A percentile compares a stretch with the other conserved stretches of the same genome.
Evolutionary conservation across 768 basidiomycete species (phyloP).

Genomic region (Xanthoconium stramineum): DNA sequence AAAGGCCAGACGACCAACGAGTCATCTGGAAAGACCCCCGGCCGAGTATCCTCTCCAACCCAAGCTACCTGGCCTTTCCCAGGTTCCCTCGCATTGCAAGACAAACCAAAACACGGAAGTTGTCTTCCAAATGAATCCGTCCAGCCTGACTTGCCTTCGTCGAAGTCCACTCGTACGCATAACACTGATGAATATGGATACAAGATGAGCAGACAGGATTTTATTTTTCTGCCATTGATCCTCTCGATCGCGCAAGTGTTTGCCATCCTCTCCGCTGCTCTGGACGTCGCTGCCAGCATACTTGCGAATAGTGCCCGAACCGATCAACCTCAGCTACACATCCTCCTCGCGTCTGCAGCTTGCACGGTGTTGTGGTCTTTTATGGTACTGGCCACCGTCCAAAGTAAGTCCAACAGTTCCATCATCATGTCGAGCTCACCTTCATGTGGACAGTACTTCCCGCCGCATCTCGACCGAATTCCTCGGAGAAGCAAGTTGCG

Average conservation of each 20-base stretch:
- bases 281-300: conserved; percentile 17
- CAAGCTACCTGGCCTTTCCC: conserved; percentile 33
- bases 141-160: conserved; percentile 1
- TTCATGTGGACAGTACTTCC: conserved; percentile 20
- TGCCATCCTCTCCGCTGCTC: conserved; percentile 22
- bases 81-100: conserved; percentile 24
- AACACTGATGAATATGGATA: neutral
- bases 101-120: neutral
- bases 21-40: conserved; percentile 1
- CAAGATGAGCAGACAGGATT: neutral
- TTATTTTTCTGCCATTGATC: conserved; percentile 6
- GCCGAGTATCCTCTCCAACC: conserved; percentile 30
- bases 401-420: conserved; percentile 18
- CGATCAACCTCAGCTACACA: neutral
- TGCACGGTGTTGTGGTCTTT: conserved; percentile 27
- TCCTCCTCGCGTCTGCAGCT: conserved; percentile 19
- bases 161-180: neutral
- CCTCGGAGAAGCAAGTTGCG: conserved; percentile 8
- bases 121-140: neutral
- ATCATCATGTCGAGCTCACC: neutral
- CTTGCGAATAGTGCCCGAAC: neutral
- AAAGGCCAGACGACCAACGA: conserved; percentile 7
- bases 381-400: conserved; percentile 14
- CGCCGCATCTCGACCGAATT: neutral
- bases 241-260: conserved; percentile 21